These are phyloP conservation scores for Lactuca sativa DNA, from an alignment of 129 eudicot genomes.

Conservation along the genomic window DNA sequence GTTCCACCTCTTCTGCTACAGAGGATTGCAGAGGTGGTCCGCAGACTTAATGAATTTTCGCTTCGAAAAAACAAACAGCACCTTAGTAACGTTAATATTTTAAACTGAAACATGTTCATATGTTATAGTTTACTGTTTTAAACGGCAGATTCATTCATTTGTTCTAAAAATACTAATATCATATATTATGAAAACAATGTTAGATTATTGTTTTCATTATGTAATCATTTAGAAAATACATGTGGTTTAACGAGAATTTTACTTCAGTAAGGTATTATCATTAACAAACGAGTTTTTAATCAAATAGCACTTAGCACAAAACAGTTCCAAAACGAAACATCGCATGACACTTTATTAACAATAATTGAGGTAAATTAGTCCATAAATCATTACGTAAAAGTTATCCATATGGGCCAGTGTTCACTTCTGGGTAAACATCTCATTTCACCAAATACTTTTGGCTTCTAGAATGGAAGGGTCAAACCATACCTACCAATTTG, in stretches of 20 bases:
- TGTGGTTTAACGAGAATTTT: neutral
- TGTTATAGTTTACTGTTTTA: too few species aligned
- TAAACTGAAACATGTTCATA: neutral
- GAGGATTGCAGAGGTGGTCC: too few species aligned
- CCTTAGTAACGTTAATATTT: neutral
- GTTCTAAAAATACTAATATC: too few species aligned
- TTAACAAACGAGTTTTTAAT: neutral
- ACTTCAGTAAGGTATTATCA: neutral
- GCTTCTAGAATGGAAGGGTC: conserved; percentile 13
- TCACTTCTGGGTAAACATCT: conserved; percentile 6
- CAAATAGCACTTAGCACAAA: neutral
- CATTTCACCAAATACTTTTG: neutral
- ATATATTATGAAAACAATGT: too few species aligned
- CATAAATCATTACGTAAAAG: conserved; percentile 9
- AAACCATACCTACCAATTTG: conserved; percentile 28
- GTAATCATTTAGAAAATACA: too few species aligned
- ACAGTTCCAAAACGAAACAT: neutral
- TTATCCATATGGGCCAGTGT: conserved; percentile 15
- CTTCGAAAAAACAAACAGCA: too few species aligned
- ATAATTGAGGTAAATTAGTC: conserved; percentile 9
- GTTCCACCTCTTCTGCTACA: too few species aligned
- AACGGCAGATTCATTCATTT: too few species aligned
- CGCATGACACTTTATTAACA: conserved; percentile 1
- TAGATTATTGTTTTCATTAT: too few species aligned
- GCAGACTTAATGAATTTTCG: too few species aligned